A percentile compares a stretch with the other conserved stretches of the same genome.
Conservation (phyloP, 495 filamentous ascomycete genomes). For the Penicillium crystallinum region DNA sequence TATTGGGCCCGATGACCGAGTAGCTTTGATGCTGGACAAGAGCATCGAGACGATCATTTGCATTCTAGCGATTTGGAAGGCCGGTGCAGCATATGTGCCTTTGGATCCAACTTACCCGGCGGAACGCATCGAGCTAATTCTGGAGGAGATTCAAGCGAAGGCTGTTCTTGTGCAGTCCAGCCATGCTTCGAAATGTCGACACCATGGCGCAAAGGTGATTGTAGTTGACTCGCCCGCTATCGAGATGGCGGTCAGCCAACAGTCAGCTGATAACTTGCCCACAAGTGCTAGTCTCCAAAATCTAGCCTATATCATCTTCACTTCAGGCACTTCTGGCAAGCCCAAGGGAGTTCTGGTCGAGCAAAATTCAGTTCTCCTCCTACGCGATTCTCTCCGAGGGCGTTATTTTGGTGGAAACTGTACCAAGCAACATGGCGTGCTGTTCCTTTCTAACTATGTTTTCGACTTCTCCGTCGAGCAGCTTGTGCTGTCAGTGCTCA, state of each 20-base stretch:
- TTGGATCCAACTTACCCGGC: neutral
- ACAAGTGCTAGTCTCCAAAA: neutral
- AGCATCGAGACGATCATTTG: neutral
- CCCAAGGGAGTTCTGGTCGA: neutral
- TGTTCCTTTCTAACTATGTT: neutral
- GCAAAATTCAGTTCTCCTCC: neutral
- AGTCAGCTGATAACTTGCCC: neutral
- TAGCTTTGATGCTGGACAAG: neutral
- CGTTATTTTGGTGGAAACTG: neutral
- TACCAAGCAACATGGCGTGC: neutral
- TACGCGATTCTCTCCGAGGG: neutral
- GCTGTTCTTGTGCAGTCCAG: neutral
- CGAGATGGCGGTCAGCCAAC: neutral
- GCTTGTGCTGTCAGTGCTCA: neutral
- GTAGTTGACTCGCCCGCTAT: neutral
- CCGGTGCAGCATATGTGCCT: neutral
- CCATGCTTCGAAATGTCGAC: neutral
- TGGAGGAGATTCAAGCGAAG: neutral
- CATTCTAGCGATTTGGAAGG: neutral
- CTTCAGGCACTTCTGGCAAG: neutral
- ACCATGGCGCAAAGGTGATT: neutral
- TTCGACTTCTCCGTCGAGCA: neutral
- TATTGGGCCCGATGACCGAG: neutral
- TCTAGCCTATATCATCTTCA: neutral
- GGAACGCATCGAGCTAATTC: neutral